A percentile compares a stretch with the other conserved stretches of the same genome.
Conservation (phyloP, 2,329 filamentous ascomycete species). For the Ascocoryne sarcoides region DNA sequence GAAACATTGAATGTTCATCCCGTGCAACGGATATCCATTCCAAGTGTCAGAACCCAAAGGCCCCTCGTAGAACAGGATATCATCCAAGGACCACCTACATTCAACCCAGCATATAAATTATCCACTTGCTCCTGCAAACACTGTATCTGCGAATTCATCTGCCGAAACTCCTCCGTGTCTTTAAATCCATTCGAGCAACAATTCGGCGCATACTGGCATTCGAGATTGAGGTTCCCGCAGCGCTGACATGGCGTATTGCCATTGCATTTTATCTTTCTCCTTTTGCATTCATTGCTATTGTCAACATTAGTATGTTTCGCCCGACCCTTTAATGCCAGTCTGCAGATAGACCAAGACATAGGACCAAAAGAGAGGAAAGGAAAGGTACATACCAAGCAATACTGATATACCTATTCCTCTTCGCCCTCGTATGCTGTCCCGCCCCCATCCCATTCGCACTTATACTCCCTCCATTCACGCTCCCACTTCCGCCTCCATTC, state of each 20-base stretch:
- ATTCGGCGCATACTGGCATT: slow-evolving; percentile 58
- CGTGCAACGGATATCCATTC: too few species aligned
- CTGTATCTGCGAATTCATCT: slow-evolving; percentile 66
- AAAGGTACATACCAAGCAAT: slow-evolving; percentile 28
- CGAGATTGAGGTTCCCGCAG: slow-evolving; percentile 58
- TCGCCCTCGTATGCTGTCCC: slow-evolving; percentile 25
- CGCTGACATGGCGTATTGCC: slow-evolving; percentile 59
- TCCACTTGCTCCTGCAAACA: slow-evolving; percentile 79
- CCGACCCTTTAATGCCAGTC: neutral
- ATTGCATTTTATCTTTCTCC: slow-evolving; percentile 70
- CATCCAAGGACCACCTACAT: slow-evolving; percentile 26
- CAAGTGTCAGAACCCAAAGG: too few species aligned
- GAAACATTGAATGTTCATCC: too few species aligned
- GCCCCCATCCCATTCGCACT: slow-evolving; percentile 9
- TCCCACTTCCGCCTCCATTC: slow-evolving; percentile 4
- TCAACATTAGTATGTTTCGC: neutral
- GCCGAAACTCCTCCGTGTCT: slow-evolving; percentile 83
- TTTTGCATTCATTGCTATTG: slow-evolving; percentile 59
- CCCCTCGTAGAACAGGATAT: too few species aligned
- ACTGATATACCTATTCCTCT: slow-evolving; percentile 30
- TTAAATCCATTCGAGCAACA: slow-evolving; percentile 73
- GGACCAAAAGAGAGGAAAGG: neutral
- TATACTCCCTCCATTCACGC: slow-evolving; percentile 9
- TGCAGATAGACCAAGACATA: too few species aligned
- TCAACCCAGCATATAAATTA: slow-evolving; percentile 64